These are phyloP conservation scores for Kluyveromyces aestuarii DNA, from an alignment of 805 yeast genomes.

Conservation along the genomic window DNA sequence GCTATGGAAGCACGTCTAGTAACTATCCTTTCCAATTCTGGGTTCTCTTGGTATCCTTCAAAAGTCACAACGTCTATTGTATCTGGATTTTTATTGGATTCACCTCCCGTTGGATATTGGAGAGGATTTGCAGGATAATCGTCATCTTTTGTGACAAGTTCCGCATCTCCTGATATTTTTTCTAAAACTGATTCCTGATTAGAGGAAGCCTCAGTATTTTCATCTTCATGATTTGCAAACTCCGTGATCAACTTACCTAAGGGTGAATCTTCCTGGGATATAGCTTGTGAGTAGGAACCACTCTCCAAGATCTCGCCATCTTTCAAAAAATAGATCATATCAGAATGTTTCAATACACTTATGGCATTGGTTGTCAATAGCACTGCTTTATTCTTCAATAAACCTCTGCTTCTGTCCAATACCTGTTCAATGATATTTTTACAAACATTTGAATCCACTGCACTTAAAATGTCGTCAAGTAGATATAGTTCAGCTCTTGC, in stretches of 20 bases:
- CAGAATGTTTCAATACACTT: slow-evolving; percentile 47
- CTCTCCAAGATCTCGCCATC: slow-evolving; percentile 46
- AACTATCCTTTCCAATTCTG: slow-evolving; percentile 6
- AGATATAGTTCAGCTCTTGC: slow-evolving; percentile 49
- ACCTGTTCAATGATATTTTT: slow-evolving; percentile 44
- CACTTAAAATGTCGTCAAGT: slow-evolving; percentile 58
- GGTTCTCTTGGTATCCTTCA: slow-evolving; percentile 4
- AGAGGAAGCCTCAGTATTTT: slow-evolving; percentile 10
- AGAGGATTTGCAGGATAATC: slow-evolving; percentile 17
- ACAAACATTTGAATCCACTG: slow-evolving; percentile 67
- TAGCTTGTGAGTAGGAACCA: slow-evolving; percentile 44
- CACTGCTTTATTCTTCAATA: slow-evolving; percentile 43
- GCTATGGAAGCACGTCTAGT: slow-evolving; percentile 57
- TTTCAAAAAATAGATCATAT: slow-evolving; percentile 50
- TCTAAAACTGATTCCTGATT: slow-evolving; percentile 8
- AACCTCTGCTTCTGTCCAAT: slow-evolving; percentile 34
- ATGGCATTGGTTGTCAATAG: slow-evolving; percentile 52
- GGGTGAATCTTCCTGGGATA: slow-evolving; percentile 27
- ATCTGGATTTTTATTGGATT: background rate
- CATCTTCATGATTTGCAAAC: slow-evolving; percentile 19
- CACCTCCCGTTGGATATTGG: slow-evolving; percentile 6
- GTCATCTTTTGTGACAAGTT: slow-evolving; percentile 12
- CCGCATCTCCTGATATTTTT: slow-evolving; percentile 1
- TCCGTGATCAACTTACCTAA: slow-evolving; percentile 25
- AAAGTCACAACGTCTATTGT: slow-evolving; percentile 1